Evolutionary conservation across 73 alveolate genomes (phyloP).

Genomic region (Tetrahymena thermophila): DNA sequence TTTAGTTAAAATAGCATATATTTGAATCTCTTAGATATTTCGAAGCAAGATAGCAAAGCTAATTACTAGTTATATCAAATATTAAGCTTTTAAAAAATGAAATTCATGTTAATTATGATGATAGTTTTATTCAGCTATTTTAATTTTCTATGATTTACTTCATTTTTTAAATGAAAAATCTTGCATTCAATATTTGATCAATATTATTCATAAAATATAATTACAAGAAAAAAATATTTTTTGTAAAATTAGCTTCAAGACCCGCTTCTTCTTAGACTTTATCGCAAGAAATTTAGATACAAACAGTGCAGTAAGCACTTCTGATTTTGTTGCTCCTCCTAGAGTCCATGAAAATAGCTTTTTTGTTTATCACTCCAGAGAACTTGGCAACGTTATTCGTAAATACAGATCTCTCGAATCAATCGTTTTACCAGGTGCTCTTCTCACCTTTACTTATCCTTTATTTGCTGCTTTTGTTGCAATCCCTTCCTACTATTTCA

Average conservation of each 20-base stretch:
- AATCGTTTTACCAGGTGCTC: background rate
- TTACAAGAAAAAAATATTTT: background rate
- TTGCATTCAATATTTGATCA: background rate
- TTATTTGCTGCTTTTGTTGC: background rate
- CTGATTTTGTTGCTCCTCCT: background rate
- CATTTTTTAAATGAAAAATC: background rate
- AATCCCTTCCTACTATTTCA: background rate
- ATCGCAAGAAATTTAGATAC: background rate
- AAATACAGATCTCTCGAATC: background rate
- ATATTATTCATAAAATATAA: no score
- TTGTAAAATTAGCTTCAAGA: background rate
- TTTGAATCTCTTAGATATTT: background rate
- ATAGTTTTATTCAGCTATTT: no score
- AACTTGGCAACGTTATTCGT: background rate
- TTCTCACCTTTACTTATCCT: background rate
- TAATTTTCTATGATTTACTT: no score
- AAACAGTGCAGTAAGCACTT: background rate
- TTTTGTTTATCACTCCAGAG: background rate
- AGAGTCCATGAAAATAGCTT: background rate
- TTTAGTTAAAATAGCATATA: background rate
- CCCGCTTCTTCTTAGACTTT: background rate
- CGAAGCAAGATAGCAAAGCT: background rate
- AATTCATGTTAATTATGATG: no score
- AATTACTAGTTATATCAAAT: background rate
- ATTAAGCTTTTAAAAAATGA: background rate